Conservation (phyloP, 495 filamentous ascomycete genomes). For the Acidiella bohemica region DNA sequence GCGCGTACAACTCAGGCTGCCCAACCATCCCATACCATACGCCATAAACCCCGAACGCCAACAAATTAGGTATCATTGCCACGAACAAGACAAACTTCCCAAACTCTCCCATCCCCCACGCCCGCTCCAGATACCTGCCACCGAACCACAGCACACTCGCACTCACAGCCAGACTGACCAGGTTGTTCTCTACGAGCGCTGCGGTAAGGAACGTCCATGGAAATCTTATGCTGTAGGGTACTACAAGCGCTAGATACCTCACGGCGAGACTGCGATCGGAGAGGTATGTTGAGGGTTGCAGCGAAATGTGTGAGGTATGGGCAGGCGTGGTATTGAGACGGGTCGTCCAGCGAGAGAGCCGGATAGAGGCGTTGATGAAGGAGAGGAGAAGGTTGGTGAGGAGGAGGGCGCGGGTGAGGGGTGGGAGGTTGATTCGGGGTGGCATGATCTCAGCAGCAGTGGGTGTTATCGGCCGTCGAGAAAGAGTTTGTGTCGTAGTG, state of each 20-base stretch:
- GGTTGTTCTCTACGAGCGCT: conserved; percentile 82
- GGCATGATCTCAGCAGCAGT: conserved; percentile 44
- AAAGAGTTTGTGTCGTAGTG: conserved; percentile 17
- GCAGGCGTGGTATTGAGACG: conserved; percentile 1
- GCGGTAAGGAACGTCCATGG: conserved; percentile 87
- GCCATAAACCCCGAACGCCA: conserved; percentile 59
- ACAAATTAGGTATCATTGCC: conserved; percentile 63
- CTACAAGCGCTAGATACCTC: conserved; percentile 76
- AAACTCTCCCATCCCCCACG: conserved; percentile 89
- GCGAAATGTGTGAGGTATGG: conserved; percentile 21
- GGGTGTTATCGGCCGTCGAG: neutral
- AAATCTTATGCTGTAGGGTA: conserved; percentile 67
- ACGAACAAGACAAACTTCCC: conserved; percentile 75
- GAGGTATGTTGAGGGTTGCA: conserved; percentile 28
- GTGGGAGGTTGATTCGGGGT: conserved; percentile 80
- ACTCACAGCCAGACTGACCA: conserved; percentile 73
- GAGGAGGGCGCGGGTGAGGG: conserved; percentile 72
- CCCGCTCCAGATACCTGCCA: conserved; percentile 86
- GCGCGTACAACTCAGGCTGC: conserved; percentile 19
- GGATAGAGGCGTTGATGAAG: conserved; percentile 63
- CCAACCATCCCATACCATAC: conserved; percentile 11
- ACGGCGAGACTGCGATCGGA: conserved; percentile 45
- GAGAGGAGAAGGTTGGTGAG: conserved; percentile 61
- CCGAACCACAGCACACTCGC: conserved; percentile 78
- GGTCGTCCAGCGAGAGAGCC: conserved; percentile 47